phyloP scores from a whole-genome alignment of 2,329 filamentous ascomycete genomes.

The Ceratocystis alfenasii region DNA sequence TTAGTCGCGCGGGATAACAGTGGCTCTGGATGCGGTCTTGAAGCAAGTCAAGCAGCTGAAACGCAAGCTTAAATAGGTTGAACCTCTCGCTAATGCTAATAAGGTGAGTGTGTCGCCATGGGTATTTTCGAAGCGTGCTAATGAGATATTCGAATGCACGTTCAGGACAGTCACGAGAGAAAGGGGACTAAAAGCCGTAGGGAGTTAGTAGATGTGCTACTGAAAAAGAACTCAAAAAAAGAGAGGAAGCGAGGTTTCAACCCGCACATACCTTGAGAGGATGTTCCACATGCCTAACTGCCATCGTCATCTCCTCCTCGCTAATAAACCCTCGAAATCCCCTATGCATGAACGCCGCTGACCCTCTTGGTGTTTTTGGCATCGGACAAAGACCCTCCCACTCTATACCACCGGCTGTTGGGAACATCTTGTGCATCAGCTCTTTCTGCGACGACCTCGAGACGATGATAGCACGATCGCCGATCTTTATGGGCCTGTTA shows the following conservation, averaged over 20 bases:
- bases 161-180: constrained; percentile 49
- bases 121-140: constrained; percentile 50
- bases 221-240: background rate
- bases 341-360: constrained; percentile 29
- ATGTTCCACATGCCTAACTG: constrained; percentile 51
- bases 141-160: constrained; percentile 55
- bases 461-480: constrained; percentile 45
- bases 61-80: constrained; percentile 40
- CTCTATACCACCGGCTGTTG: constrained; percentile 41
- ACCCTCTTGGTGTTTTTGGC: constrained; percentile 25
- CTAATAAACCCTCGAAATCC: constrained; percentile 48
- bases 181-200: constrained; percentile 40
- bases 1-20: constrained; percentile 37
- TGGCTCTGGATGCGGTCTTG: constrained; percentile 32
- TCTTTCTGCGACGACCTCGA: constrained; percentile 43
- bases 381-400: constrained; percentile 41
- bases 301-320: constrained; percentile 51
- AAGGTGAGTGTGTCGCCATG: constrained; percentile 46
- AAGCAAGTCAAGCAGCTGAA: constrained; percentile 39
- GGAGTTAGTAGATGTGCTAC: constrained; percentile 18
- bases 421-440: constrained; percentile 53
- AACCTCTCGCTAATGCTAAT: constrained; percentile 49
- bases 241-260: background rate
- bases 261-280: constrained; percentile 46
- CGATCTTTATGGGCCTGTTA: constrained; percentile 39